Base-by-base conservation (phyloP, 2,329 filamentous ascomycete genomes). In the Hypoxylon sp. region DNA sequence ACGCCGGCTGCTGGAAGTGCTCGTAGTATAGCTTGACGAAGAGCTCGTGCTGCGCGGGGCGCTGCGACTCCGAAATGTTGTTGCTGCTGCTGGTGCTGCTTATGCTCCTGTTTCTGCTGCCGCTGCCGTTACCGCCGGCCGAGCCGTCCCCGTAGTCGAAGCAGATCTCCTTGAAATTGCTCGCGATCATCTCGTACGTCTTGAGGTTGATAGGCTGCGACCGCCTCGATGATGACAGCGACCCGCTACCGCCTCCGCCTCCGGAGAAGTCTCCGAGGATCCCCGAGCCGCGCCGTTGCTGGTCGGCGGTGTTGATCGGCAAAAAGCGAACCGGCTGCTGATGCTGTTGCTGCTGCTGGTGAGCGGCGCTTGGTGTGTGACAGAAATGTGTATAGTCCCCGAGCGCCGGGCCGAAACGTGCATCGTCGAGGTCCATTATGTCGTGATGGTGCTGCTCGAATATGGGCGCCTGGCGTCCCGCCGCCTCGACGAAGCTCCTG, bases 181-280 rank as follows among this genome's bases (percentile, higher is more conserved):
- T 59, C 4, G 60, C 58, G 40, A 65, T 60, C 3, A 62, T 29
- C 33, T 67, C 62, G 55, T 68, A 67, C 11, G 53, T 56, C 40
- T 55, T 66, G 1, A 63, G 38, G 38, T 68, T 65, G 26, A 63
- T 66, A 6, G 60, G 58, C 10, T 43, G 42, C 10, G 48, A 55
- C 11, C 55, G 50, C n/a, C 53, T 55, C 7, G 59, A 17, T 20
- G 35, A 37, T n/a, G 48, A 43, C n/a, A 49, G 38, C 24, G 38
- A 4, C 3, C 55, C 23, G 29, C 31, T 21, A 15, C 35, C 31
- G 50, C 10, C 2, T 40, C 20, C 18, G 37, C 37, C 18, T 17
- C n/a, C 45, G 52, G 26, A 41, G 13, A 21, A 6, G 24, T 31
- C 4, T 18, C 29, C 3, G 26, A 3, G 21, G 38, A 20, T 18